Percentiles rank a stretch among this genome's conserved stretches.
phyloP scores from a whole-genome alignment of 1,284 basidiomycete genomes.

The Lentinula novae-zelandiae region DNA sequence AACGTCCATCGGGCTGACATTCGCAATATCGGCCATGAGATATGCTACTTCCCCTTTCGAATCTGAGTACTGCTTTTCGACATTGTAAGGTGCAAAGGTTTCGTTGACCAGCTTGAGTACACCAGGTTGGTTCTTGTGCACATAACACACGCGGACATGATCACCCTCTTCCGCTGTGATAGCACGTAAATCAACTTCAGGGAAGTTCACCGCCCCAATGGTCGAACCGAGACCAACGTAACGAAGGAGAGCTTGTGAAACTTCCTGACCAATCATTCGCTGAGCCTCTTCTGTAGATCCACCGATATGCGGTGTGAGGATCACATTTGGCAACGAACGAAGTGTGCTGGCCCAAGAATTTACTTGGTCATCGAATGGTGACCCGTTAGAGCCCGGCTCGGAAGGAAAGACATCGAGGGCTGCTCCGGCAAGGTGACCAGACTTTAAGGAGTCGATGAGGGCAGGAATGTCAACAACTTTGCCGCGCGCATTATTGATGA shows the following conservation, averaged over 20 bases:
- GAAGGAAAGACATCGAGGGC: slow-evolving; percentile 95
- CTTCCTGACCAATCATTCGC: slow-evolving; percentile 95
- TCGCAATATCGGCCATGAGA: slow-evolving; percentile 93
- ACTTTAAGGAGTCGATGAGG: slow-evolving; percentile 78
- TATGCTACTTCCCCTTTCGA: slow-evolving; percentile 95
- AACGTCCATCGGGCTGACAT: slow-evolving; percentile 83
- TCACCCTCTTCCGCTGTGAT: slow-evolving; percentile 83
- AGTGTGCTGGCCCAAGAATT: slow-evolving; percentile 80
- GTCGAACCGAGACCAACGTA: slow-evolving; percentile 95
- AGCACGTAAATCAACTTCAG: slow-evolving; percentile 94
- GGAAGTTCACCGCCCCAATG: slow-evolving; percentile 96
- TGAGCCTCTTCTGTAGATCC: slow-evolving; percentile 99
- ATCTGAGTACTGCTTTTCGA: slow-evolving; percentile 98
- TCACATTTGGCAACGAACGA: slow-evolving; percentile 78
- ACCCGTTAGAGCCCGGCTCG: slow-evolving; percentile 90
- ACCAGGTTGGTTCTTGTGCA: slow-evolving; percentile 97
- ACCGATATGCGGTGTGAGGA: slow-evolving; percentile 97
- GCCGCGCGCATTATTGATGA: slow-evolving; percentile 98
- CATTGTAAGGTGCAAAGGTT: slow-evolving; percentile 90
- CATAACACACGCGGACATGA: slow-evolving; percentile 90
- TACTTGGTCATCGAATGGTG: slow-evolving; percentile 80
- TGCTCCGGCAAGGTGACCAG: slow-evolving; percentile 87
- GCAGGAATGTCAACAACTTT: slow-evolving; percentile 94
- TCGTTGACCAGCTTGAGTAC: slow-evolving; percentile 96
- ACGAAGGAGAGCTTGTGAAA: slow-evolving; percentile 79